Conservation (phyloP, 129 eudicot genomes). For the Gnaphalium uliginosum region DNA sequence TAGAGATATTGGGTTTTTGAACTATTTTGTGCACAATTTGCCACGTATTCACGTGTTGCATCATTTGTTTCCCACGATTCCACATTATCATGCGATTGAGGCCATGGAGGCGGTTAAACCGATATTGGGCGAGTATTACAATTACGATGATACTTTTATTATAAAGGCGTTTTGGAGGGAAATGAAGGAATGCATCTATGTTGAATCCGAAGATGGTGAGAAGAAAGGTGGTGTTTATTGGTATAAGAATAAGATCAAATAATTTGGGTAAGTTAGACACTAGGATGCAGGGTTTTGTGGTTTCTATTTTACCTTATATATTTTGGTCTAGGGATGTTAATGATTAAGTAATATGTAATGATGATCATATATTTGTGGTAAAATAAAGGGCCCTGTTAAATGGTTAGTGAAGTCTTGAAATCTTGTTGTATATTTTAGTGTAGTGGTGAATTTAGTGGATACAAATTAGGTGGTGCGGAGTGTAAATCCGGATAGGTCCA, state of each 20-base stretch:
- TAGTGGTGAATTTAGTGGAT: too few relatives aligned
- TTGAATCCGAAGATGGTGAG: conserved; percentile 26
- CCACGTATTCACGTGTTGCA: conserved; percentile 34
- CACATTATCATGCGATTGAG: conserved; percentile 36
- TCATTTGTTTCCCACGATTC: conserved; percentile 35
- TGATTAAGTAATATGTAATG: not conserved
- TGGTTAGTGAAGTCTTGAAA: too few relatives aligned
- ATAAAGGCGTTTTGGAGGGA: conserved; percentile 40
- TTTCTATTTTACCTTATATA: too few relatives aligned
- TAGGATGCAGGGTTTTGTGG: not conserved
- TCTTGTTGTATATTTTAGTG: too few relatives aligned
- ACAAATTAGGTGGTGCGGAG: too few relatives aligned
- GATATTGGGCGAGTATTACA: conserved; percentile 33
- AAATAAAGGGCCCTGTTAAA: too few relatives aligned
- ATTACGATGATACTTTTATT: conserved; percentile 33
- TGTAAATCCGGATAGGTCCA: too few relatives aligned
- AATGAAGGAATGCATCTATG: conserved; percentile 35
- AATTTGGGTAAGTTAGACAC: too few relatives aligned
- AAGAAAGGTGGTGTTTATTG: conserved; percentile 27
- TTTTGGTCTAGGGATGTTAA: not conserved
- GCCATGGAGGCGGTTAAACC: conserved; percentile 31
- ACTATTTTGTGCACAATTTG: conserved; percentile 24
- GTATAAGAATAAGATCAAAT: conserved; percentile 16
- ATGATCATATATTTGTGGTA: too few relatives aligned
- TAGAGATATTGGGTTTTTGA: conserved; percentile 32